Percentiles rank a stretch among this genome's conserved stretches.
phyloP scores from a whole-genome alignment of 768 basidiomycete genomes.

The Butyriboletus loyo region DNA sequence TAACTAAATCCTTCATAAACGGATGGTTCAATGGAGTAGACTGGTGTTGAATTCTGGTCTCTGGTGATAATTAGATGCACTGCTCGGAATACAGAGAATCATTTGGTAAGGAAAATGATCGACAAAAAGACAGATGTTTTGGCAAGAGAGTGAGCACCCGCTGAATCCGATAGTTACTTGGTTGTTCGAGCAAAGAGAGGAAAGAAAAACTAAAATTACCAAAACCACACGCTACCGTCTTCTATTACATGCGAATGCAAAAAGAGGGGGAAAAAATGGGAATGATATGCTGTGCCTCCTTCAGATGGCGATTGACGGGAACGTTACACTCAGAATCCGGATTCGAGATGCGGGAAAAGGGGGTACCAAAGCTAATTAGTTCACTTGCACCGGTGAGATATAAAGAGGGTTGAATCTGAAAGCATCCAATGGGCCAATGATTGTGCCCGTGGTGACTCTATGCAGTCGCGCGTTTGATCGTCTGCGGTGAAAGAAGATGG shows the following conservation, averaged over 20 bases:
- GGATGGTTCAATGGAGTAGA: not conserved
- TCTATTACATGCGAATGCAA: constrained; percentile 61
- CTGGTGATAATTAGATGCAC: no score
- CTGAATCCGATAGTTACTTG: constrained; percentile 12
- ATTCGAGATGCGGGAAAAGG: constrained; percentile 12
- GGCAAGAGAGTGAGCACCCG: constrained; percentile 4
- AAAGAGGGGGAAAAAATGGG: constrained; percentile 29
- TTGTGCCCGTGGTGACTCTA: constrained; percentile 36
- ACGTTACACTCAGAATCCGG: constrained; percentile 17
- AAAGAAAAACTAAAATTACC: constrained; percentile 22
- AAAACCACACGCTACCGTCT: constrained; percentile 32
- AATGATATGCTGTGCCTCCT: constrained; percentile 60
- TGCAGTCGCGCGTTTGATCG: constrained; percentile 77
- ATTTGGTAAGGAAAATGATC: constrained; percentile 10
- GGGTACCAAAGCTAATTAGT: constrained; percentile 34
- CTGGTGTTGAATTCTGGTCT: no score
- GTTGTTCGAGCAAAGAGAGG: constrained; percentile 3
- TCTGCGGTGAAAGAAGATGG: constrained; percentile 38
- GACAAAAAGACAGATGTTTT: constrained; percentile 1
- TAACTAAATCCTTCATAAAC: not conserved
- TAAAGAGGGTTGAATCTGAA: constrained; percentile 31
- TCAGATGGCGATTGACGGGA: constrained; percentile 55
- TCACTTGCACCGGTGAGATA: constrained; percentile 46
- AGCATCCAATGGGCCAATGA: constrained; percentile 25
- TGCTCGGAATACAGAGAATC: constrained; percentile 4